Evolutionary conservation across 2,329 filamentous ascomycete species (phyloP).

Genomic region (Anthostomella pinea): DNA sequence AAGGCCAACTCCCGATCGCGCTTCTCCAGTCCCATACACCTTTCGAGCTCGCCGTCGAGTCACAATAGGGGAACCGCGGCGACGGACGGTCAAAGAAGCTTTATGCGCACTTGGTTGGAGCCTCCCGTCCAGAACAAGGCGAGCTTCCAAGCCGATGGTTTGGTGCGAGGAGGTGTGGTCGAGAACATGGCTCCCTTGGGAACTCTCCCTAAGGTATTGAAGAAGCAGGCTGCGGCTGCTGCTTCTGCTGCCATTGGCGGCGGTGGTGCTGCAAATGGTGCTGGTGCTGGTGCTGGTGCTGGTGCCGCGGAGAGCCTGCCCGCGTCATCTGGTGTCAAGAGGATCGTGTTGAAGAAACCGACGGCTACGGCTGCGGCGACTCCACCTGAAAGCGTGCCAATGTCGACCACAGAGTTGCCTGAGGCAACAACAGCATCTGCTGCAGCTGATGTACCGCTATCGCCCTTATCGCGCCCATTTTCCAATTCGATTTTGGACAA

Average conservation of each 20-base stretch:
- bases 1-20: conserved; percentile 47
- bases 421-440: too few relatives aligned
- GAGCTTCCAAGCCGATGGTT: conserved; percentile 75
- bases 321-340: conserved; percentile 22
- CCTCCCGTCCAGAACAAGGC: conserved; percentile 58
- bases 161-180: conserved; percentile 72
- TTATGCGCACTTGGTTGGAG: conserved; percentile 59
- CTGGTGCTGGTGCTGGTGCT: too few relatives aligned
- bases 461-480: conserved; percentile 19
- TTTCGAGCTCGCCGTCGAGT: conserved; percentile 35
- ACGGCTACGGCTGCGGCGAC: conserved; percentile 30
- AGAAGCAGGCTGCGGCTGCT: conserved; percentile 40
- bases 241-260: too few relatives aligned
- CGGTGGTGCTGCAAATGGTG: too few relatives aligned
- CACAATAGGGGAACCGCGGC: conserved; percentile 19
- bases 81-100: conserved; percentile 41
- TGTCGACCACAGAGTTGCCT: conserved; percentile 11
- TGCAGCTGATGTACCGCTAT: conserved; percentile 17
- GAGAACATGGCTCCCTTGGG: conserved; percentile 83
- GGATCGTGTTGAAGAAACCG: conserved; percentile 32
- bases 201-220: conserved; percentile 64
- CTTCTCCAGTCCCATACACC: conserved; percentile 50
- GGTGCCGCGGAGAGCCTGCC: not conserved
- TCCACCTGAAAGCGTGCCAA: conserved; percentile 22
- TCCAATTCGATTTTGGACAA: conserved; percentile 29